A percentile compares a stretch with the other conserved stretches of the same genome.
These are phyloP conservation scores for Aspergillus avenaceus DNA, from an alignment of 495 filamentous ascomycete species.

Conservation along the genomic window DNA sequence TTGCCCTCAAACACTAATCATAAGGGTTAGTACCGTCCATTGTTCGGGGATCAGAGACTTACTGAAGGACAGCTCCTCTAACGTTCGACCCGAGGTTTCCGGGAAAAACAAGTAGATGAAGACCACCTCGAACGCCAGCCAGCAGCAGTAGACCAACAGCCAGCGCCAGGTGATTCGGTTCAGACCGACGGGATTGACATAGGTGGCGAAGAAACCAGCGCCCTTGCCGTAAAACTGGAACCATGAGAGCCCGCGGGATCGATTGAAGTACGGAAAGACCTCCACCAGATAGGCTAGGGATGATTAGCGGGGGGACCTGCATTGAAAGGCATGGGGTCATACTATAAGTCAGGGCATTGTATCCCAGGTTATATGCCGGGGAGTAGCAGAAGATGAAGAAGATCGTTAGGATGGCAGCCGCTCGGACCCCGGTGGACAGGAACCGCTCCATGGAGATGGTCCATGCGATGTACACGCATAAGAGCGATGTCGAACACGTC, in stretches of 20 bases:
- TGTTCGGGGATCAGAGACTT: conserved; percentile 21
- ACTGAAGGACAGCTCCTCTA: conserved; percentile 64
- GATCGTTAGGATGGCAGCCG: conserved; percentile 47
- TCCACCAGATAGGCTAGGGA: conserved; percentile 57
- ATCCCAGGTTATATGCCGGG: conserved; percentile 64
- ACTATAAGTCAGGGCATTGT: conserved; percentile 66
- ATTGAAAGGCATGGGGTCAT: conserved; percentile 12
- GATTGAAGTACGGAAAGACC: conserved; percentile 58
- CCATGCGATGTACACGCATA: conserved; percentile 55
- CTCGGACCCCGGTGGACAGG: conserved; percentile 34
- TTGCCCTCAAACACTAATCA: conserved; percentile 52
- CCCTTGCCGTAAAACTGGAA: conserved; percentile 59
- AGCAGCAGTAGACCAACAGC: conserved; percentile 59
- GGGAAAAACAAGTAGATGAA: conserved; percentile 64
- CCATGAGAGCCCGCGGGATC: conserved; percentile 57
- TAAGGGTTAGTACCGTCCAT: not conserved
- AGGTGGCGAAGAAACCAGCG: conserved; percentile 55
- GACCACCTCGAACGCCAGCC: conserved; percentile 51
- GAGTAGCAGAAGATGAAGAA: conserved; percentile 63
- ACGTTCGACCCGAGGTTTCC: conserved; percentile 56
- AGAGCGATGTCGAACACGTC: conserved; percentile 45
- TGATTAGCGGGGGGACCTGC: not conserved
- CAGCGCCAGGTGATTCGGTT: conserved; percentile 58
- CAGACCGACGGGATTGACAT: conserved; percentile 62
- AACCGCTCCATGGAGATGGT: conserved; percentile 56